Percentiles rank a stretch among this genome's conserved stretches.
Conservation (phyloP, 2,329 filamentous ascomycete genomes). For the Apiospora kogelbergensis region DNA sequence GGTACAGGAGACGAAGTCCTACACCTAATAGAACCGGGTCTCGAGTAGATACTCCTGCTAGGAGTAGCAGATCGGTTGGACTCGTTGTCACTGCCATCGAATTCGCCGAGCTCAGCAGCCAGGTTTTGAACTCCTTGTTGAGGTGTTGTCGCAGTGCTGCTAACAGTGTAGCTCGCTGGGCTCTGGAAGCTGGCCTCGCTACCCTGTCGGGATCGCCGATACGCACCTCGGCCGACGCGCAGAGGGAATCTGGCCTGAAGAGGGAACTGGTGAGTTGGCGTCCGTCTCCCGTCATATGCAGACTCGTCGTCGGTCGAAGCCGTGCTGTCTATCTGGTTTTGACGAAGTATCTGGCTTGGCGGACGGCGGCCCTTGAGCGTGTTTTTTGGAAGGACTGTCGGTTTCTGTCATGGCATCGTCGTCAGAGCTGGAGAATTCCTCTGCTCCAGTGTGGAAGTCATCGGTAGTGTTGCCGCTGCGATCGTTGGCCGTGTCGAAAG, state of each 20-base stretch:
- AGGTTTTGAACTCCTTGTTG: constrained; percentile 69
- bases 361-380: constrained; percentile 23
- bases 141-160: constrained; percentile 49
- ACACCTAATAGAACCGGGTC: constrained; percentile 47
- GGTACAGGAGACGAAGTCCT: constrained; percentile 45
- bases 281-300: constrained; percentile 70
- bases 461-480: constrained; percentile 78
- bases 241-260: constrained; percentile 71
- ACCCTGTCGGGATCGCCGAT: constrained; percentile 59
- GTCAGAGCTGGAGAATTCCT: constrained; percentile 73
- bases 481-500: constrained; percentile 73
- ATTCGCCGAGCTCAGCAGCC: constrained; percentile 84
- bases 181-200: constrained; percentile 58
- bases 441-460: constrained; percentile 90
- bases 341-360: constrained; percentile 16
- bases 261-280: constrained; percentile 56
- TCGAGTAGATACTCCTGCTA: constrained; percentile 47
- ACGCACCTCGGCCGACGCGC: constrained; percentile 64
- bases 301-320: constrained; percentile 34
- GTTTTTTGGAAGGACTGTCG: constrained; percentile 56
- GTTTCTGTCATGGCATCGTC: constrained; percentile 82
- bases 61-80: constrained; percentile 58
- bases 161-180: constrained; percentile 55
- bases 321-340: neutral
- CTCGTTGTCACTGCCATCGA: constrained; percentile 74